These are phyloP conservation scores for Blastobotrys serpentis DNA, from an alignment of 1,139 yeast species.

Conservation along the genomic window DNA sequence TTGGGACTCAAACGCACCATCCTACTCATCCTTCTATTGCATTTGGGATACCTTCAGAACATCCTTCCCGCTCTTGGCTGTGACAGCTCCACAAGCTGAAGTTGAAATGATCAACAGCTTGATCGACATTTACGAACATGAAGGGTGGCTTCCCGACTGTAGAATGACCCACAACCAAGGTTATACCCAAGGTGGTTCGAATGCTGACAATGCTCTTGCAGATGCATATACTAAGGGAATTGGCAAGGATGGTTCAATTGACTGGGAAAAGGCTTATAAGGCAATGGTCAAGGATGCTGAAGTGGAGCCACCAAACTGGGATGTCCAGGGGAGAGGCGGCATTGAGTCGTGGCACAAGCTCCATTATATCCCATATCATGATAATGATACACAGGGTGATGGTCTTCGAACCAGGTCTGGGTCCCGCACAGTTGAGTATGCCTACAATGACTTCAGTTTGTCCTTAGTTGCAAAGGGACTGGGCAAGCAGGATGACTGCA, in stretches of 20 bases:
- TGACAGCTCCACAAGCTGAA: constrained; percentile 38
- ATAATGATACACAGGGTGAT: constrained; percentile 15
- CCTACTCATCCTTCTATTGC: constrained; percentile 46
- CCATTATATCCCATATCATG: constrained; percentile 17
- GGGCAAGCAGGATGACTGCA: constrained; percentile 32
- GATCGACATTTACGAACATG: constrained; percentile 39
- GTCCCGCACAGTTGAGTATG: constrained; percentile 44
- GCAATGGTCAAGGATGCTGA: constrained; percentile 46
- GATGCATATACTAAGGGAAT: constrained; percentile 42
- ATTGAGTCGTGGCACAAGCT: constrained; percentile 15
- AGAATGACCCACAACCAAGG: constrained; percentile 45
- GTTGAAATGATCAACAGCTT: constrained; percentile 40
- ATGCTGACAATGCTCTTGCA: constrained; percentile 44
- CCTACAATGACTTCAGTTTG: constrained; percentile 44
- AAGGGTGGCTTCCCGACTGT: constrained; percentile 45
- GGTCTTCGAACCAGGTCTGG: constrained; percentile 36
- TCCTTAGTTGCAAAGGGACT: constrained; percentile 42
- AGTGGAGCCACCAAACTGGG: constrained; percentile 26
- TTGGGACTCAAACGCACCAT: constrained; percentile 34
- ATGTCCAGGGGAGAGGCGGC: constrained; percentile 19
- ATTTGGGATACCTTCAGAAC: constrained; percentile 46
- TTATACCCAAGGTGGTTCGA: constrained; percentile 45
- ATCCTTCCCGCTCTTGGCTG: constrained; percentile 39
- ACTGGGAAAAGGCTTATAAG: constrained; percentile 41
- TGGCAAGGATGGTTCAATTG: constrained; percentile 24